A percentile compares a stretch with the other conserved stretches of the same genome.
Conservation (phyloP, 495 filamentous ascomycete species). For the Corynascus novoguineensis region DNA sequence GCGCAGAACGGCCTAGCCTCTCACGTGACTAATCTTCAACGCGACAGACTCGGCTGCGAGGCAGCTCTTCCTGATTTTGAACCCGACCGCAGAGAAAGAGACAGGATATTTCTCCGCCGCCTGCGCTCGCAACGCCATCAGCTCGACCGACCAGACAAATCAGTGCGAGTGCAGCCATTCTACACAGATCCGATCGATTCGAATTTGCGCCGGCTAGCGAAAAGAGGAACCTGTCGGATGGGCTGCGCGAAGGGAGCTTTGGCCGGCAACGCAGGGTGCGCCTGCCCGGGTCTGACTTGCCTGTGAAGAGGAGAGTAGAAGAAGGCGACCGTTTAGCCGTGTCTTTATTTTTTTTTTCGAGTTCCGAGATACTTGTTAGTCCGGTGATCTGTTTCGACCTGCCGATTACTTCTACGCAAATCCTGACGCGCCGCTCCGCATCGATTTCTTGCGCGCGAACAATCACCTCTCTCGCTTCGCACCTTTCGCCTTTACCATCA, state of each 20-base stretch:
- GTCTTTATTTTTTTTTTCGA: too few relatives aligned
- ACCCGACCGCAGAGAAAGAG: constrained; percentile 6
- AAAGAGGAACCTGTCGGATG: constrained; percentile 19
- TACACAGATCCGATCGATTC: neutral
- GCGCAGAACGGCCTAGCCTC: neutral
- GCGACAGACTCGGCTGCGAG: constrained; percentile 20
- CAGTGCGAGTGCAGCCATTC: neutral
- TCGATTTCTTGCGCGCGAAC: neutral
- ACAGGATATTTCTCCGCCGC: neutral
- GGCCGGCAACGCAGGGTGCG: constrained; percentile 26
- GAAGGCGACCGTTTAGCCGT: neutral
- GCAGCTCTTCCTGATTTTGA: constrained; percentile 14
- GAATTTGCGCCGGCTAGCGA: constrained; percentile 5
- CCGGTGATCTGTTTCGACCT: too few relatives aligned
- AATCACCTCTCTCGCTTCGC: neutral
- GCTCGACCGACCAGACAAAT: neutral
- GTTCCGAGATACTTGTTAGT: too few relatives aligned
- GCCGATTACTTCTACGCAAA: neutral
- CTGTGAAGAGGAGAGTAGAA: too few relatives aligned
- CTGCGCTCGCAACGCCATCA: constrained; percentile 8
- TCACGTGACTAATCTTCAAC: constrained; percentile 19
- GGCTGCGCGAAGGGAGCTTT: constrained; percentile 22
- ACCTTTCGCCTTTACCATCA: neutral
- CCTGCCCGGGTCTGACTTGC: constrained; percentile 20
- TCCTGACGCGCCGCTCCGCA: neutral